Conservation (phyloP, 331 rosid species). For the Spiraea crenata region DNA sequence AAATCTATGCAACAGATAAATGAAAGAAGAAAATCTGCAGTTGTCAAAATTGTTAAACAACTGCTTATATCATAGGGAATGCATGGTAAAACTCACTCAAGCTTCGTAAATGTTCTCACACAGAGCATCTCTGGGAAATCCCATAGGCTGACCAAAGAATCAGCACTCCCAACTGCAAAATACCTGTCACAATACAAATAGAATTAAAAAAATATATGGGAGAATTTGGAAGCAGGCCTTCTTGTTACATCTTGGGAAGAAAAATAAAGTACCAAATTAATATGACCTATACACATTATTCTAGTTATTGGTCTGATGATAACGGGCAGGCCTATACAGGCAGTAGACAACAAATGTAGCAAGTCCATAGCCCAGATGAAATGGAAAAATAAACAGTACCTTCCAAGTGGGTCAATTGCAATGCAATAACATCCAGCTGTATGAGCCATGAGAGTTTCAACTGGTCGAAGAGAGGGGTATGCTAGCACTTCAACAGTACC, state of each 20-base stretch:
- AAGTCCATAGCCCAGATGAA: neutral
- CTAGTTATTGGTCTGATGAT: neutral
- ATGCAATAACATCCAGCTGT: conserved; percentile 98
- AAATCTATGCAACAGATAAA: neutral
- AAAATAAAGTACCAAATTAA: no score
- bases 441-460: conserved; percentile 93
- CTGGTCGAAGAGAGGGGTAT: conserved; percentile 84
- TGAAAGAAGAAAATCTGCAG: neutral
- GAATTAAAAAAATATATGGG: no score
- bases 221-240: no score
- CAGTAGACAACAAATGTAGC: neutral
- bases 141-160: no score
- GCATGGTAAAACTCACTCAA: conserved; percentile 60
- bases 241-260: no score
- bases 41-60: neutral
- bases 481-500: conserved; percentile 90
- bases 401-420: conserved; percentile 89
- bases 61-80: conserved; percentile 11
- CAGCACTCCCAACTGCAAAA: no score
- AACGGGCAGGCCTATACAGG: neutral
- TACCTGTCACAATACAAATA: no score
- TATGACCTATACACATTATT: neutral
- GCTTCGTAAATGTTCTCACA: conserved; percentile 83
- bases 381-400: conserved; percentile 31
- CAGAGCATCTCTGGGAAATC: conserved; percentile 84